Base-by-base conservation (phyloP, 164 flowering plant species). In the Santalum album region DNA sequence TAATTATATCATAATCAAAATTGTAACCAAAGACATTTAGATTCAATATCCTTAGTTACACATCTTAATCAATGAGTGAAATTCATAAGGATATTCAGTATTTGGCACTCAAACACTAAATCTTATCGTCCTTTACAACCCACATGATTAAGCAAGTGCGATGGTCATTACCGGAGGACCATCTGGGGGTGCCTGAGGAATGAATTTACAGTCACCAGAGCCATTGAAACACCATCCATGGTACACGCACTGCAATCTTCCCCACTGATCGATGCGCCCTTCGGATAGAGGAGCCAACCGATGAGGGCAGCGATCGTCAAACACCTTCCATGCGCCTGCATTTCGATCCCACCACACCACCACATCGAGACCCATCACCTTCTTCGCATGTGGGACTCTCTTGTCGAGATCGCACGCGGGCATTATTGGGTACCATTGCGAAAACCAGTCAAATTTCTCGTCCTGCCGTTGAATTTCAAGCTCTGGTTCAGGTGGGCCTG, bases 281-380 rank as follows among this genome's bases (percentile, higher is more conserved):
- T 18, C 45, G 45, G 45, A 42, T 12, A 42, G n/a, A 6, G 45
- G 21, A 12, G 45, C 45, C 45, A 42, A 42, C 45, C 21, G 21
- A 18, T 42, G 45, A 17, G 21, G 45, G 45, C 45, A 42, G n/a
- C 45, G 4, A 42, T 42, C 45, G 12, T 42, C 45, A 18, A 42
- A 18, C 45, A 42, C 45, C 45, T 42, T 42, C 45, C 45, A 42
- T 6, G 45, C 19, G 11, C 12, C 12, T 6, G 17, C 45, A 11
- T 42, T 42, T 10, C 45, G 21, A 42, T 38, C 42, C 42, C 42
- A 38, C 42, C 45, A 42, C 20, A 18, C 45, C 45, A 42, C 45
- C 19, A 42, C 21, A 6, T 42, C 45, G 0, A 42, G 21, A 18
- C 45, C 45, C 45, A 42, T 42, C 21, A 42, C 45, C 21, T 18